phyloP scores from a whole-genome alignment of 2,329 filamentous ascomycete species.

The Stachybotrys chartarum region DNA sequence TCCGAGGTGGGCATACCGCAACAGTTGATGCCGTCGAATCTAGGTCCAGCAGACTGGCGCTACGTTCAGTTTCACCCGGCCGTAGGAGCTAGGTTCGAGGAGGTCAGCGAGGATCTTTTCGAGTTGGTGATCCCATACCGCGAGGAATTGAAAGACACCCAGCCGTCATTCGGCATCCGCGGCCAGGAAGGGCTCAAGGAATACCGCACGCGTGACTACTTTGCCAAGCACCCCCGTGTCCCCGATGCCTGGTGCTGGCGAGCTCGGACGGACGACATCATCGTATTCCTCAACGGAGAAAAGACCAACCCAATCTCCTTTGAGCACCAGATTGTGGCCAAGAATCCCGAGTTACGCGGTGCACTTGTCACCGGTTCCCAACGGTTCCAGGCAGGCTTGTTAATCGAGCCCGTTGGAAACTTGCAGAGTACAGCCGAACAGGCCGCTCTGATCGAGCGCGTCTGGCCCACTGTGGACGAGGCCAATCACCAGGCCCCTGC shows the following conservation, averaged over 20 bases:
- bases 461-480: constrained; percentile 2
- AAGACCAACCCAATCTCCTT: constrained; percentile 3
- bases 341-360: background rate
- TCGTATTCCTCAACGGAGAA: constrained; percentile 4
- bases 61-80: constrained; percentile 1
- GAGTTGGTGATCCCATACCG: constrained; percentile 1
- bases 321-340: constrained; percentile 1
- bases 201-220: constrained; percentile 1
- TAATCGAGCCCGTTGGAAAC: background rate
- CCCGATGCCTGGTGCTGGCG: constrained; percentile 1
- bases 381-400: background rate
- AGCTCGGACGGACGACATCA: constrained; percentile 4
- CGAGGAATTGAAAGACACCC: background rate
- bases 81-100: background rate
- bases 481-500: constrained; percentile 1
- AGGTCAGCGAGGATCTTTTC: background rate
- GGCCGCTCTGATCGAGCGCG: constrained; percentile 1
- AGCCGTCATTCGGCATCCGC: background rate
- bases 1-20: constrained; percentile 1
- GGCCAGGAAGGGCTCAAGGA: background rate
- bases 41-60: background rate
- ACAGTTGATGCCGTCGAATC: background rate
- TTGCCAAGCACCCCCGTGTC: background rate
- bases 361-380: constrained; percentile 1
- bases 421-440: background rate